phyloP scores from a whole-genome alignment of 306 rosid species.

The Pyrus communis region DNA sequence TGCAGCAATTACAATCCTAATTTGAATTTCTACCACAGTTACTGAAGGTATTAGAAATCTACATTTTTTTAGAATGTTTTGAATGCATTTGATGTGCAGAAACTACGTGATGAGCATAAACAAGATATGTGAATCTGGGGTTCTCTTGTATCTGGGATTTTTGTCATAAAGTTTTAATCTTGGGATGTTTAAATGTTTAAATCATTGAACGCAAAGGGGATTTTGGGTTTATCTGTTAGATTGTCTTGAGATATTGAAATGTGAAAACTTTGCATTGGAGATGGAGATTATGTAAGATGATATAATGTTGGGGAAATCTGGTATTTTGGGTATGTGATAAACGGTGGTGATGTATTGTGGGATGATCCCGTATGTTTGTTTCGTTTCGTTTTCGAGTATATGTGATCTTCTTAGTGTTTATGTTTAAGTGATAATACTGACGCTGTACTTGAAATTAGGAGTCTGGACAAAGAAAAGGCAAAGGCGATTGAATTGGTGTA shows the following conservation, averaged over 20 bases:
- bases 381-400: neutral
- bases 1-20: neutral
- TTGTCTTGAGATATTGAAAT: neutral
- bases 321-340: neutral
- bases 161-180: neutral
- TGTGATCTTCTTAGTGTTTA: conserved; percentile 11
- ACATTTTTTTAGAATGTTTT: neutral
- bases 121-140: neutral
- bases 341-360: neutral
- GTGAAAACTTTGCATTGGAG: neutral
- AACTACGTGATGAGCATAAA: neutral
- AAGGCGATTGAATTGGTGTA: conserved; percentile 7
- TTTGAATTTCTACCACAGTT: neutral
- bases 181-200: neutral
- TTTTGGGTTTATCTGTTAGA: neutral
- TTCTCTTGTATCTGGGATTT: neutral
- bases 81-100: neutral
- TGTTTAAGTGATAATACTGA: conserved; percentile 8
- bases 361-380: neutral
- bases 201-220: neutral
- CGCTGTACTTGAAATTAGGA: neutral
- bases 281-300: neutral
- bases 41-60: neutral
- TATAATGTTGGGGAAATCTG: neutral
- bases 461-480: neutral